These are phyloP conservation scores for Lactarius deliciosus DNA, from an alignment of 768 basidiomycete species.

Conservation along the genomic window DNA sequence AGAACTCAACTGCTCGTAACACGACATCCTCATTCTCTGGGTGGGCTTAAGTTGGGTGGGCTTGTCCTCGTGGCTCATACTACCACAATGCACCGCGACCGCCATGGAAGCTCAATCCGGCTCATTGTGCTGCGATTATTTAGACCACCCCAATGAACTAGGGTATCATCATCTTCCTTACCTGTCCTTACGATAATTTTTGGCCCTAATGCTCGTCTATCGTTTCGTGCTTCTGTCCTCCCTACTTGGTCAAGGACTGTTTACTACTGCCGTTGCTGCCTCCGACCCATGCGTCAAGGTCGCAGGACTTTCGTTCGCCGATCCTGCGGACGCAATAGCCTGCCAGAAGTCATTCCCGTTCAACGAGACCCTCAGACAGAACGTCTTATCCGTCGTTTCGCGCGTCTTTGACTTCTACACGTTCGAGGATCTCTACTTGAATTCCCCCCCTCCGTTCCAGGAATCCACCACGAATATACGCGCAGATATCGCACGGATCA, in stretches of 20 bases:
- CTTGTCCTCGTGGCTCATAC: too few species aligned
- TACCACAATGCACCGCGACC: too few species aligned
- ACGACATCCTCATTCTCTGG: too few species aligned
- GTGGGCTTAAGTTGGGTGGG: too few species aligned
- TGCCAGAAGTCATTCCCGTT: slow-evolving; percentile 41
- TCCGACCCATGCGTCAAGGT: slow-evolving; percentile 39
- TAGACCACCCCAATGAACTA: too few species aligned
- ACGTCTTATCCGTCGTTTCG: slow-evolving; percentile 37
- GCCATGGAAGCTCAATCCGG: too few species aligned
- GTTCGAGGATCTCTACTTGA: slow-evolving; percentile 41
- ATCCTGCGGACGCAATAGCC: slow-evolving; percentile 54
- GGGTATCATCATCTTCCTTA: neutral
- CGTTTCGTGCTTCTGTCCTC: neutral
- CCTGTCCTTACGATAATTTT: neutral
- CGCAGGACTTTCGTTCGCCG: slow-evolving; percentile 44
- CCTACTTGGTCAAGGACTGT: neutral
- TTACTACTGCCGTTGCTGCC: neutral
- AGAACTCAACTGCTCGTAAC: too few species aligned
- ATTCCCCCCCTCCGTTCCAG: slow-evolving; percentile 41
- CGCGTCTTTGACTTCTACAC: slow-evolving; percentile 43
- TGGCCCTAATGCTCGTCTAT: neutral
- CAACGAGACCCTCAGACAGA: slow-evolving; percentile 41
- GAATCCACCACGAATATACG: slow-evolving; percentile 51
- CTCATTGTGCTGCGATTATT: too few species aligned
- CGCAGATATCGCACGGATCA: slow-evolving; percentile 47